Percentiles rank a stretch among this genome's conserved stretches.
Conservation (phyloP, 768 basidiomycete genomes). For the Psilocybe azurescens region DNA sequence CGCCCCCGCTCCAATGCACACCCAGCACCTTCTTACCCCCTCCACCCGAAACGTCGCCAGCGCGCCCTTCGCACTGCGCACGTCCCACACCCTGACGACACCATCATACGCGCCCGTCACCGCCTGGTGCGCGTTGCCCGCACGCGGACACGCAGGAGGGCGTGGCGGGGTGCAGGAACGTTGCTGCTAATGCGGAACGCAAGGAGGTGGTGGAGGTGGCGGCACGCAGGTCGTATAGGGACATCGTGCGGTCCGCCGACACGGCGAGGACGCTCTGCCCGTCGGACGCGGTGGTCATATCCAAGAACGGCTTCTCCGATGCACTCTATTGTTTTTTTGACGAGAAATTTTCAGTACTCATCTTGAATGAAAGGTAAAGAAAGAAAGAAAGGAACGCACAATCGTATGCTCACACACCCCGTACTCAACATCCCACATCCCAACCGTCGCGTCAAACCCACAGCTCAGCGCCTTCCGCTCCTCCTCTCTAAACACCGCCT, state of each 20-base stretch:
- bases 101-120: conserved; percentile 83
- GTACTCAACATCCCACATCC: conserved; percentile 85
- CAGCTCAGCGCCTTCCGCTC: conserved; percentile 65
- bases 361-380: background rate
- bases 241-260: conserved; percentile 78
- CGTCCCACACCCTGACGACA: conserved; percentile 77
- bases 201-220: conserved; percentile 29
- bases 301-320: conserved; percentile 77
- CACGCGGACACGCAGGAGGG: conserved; percentile 62
- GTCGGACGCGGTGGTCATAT: conserved; percentile 53
- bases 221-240: conserved; percentile 70
- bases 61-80: conserved; percentile 69
- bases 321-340: conserved; percentile 49
- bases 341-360: background rate
- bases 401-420: conserved; percentile 76
- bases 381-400: conserved; percentile 39
- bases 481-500: conserved; percentile 51
- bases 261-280: conserved; percentile 58
- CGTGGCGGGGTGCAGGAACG: conserved; percentile 65
- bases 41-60: conserved; percentile 71
- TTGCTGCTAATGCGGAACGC: conserved; percentile 38
- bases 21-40: conserved; percentile 58
- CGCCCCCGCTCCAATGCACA: conserved; percentile 60
- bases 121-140: conserved; percentile 51
- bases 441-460: conserved; percentile 90